phyloP scores from a whole-genome alignment of 2,329 filamentous ascomycete species.

The Biscogniauxia marginata region DNA sequence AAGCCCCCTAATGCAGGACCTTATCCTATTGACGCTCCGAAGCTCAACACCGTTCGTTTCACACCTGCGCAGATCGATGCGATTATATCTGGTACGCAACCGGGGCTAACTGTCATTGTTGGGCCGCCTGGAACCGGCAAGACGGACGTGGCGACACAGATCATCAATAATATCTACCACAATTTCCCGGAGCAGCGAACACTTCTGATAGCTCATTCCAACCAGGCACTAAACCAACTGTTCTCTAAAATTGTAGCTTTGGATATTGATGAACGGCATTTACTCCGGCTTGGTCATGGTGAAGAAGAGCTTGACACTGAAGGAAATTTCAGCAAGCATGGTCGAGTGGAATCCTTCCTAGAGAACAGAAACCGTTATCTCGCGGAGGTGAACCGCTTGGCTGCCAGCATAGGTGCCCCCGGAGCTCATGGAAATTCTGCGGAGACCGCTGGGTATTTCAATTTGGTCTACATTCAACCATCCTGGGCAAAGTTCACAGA shows the following conservation, averaged over 20 bases:
- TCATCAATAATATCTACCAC: slow-evolving; percentile 98
- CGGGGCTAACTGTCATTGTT: slow-evolving; percentile 89
- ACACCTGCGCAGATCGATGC: slow-evolving; percentile 90
- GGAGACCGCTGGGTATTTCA: slow-evolving; percentile 96
- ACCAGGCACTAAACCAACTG: slow-evolving; percentile 94
- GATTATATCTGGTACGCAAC: slow-evolving; percentile 89
- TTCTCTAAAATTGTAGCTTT: slow-evolving; percentile 97
- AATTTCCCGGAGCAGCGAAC: slow-evolving; percentile 94
- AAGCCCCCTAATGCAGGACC: slow-evolving; percentile 85
- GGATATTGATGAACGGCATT: slow-evolving; percentile 92
- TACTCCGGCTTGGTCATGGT: slow-evolving; percentile 88
- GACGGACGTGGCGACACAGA: slow-evolving; percentile 97
- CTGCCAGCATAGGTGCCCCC: slow-evolving; percentile 78
- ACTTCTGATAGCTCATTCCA: slow-evolving; percentile 91
- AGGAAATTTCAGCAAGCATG: slow-evolving; percentile 87
- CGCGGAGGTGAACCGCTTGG: slow-evolving; percentile 80
- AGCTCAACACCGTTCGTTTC: slow-evolving; percentile 80
- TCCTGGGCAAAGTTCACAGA: slow-evolving; percentile 85
- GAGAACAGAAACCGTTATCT: slow-evolving; percentile 80
- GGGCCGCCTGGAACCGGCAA: slow-evolving; percentile 96
- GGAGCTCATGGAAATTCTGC: slow-evolving; percentile 96
- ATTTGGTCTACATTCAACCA: slow-evolving; percentile 85
- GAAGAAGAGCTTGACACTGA: slow-evolving; percentile 91
- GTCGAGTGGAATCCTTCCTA: slow-evolving; percentile 91
- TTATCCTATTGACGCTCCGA: slow-evolving; percentile 81